These are phyloP conservation scores for Pichia membranifaciens DNA, from an alignment of 805 yeast species.

Conservation along the genomic window DNA sequence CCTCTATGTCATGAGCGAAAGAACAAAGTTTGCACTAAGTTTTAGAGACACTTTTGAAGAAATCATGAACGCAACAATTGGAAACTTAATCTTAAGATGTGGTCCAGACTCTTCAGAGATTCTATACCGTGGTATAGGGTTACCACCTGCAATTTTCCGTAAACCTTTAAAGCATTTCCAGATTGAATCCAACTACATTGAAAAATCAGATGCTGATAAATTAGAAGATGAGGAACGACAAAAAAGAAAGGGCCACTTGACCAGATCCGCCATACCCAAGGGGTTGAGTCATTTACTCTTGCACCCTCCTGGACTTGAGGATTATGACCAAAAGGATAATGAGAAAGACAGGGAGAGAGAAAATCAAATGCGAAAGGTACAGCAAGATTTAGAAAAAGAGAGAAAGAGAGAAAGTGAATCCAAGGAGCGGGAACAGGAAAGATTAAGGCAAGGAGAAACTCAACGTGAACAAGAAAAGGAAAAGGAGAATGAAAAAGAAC, in stretches of 20 bases:
- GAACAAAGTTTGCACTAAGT: constrained; percentile 54
- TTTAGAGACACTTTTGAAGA: constrained; percentile 67
- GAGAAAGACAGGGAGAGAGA: constrained; percentile 1
- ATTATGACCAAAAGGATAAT: constrained; percentile 1
- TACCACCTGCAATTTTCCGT: constrained; percentile 57
- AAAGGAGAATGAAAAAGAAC: not conserved
- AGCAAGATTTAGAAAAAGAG: not conserved
- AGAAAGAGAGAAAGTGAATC: too few species aligned
- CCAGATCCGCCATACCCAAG: constrained; percentile 48
- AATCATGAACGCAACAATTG: constrained; percentile 57
- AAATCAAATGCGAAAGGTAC: too few species aligned
- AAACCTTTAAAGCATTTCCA: constrained; percentile 35
- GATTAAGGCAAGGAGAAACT: too few species aligned
- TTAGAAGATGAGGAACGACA: constrained; percentile 44
- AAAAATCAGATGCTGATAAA: constrained; percentile 32
- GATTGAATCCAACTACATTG: constrained; percentile 28
- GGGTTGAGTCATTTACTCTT: constrained; percentile 45
- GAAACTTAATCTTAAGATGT: constrained; percentile 55
- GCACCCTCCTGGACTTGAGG: constrained; percentile 18
- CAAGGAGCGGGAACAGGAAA: too few species aligned
- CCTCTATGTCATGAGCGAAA: constrained; percentile 59
- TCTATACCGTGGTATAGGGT: constrained; percentile 39
- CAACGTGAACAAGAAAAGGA: too few species aligned
- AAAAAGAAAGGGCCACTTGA: constrained; percentile 45
- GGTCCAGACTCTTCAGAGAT: constrained; percentile 58